Percentiles rank a stretch among this genome's conserved stretches.
These are phyloP conservation scores for Acacia pycnantha DNA, from an alignment of 331 rosid species.

Conservation along the genomic window DNA sequence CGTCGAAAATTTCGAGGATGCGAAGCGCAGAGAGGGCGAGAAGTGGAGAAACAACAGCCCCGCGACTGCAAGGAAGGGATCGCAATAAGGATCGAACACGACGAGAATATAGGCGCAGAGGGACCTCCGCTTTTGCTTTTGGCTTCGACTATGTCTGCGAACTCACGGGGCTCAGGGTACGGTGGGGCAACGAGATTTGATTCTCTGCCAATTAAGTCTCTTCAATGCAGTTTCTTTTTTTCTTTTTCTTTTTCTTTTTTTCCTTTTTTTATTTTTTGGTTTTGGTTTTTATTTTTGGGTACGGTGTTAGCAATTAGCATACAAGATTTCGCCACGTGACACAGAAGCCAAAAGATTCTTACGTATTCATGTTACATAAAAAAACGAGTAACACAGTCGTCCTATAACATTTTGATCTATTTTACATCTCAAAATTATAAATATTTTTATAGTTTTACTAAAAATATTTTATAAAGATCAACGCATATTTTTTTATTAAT, in stretches of 20 bases:
- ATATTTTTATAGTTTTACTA: too few relatives aligned
- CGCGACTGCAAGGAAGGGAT: background rate
- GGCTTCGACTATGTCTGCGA: background rate
- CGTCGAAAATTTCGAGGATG: background rate
- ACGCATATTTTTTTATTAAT: too few relatives aligned
- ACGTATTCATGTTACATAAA: too few relatives aligned
- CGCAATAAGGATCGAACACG: background rate
- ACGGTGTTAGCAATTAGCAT: too few relatives aligned
- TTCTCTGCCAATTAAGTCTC: background rate
- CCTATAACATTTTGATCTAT: too few relatives aligned
- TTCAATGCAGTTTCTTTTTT: background rate
- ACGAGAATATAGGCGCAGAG: background rate
- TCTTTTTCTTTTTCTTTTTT: too few relatives aligned
- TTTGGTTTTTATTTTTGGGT: background rate
- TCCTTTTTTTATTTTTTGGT: too few relatives aligned
- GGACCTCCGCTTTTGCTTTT: background rate
- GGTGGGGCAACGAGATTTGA: background rate
- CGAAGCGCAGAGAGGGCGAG: background rate
- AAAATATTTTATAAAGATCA: too few relatives aligned
- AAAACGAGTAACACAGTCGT: too few relatives aligned
- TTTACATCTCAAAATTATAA: too few relatives aligned
- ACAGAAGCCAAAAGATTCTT: too few relatives aligned
- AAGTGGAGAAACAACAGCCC: constrained; percentile 1
- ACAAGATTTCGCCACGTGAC: too few relatives aligned
- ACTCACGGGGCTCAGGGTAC: background rate